These are phyloP conservation scores for Trifolium subterraneum DNA, from an alignment of 306 rosid genomes.

Conservation along the genomic window DNA sequence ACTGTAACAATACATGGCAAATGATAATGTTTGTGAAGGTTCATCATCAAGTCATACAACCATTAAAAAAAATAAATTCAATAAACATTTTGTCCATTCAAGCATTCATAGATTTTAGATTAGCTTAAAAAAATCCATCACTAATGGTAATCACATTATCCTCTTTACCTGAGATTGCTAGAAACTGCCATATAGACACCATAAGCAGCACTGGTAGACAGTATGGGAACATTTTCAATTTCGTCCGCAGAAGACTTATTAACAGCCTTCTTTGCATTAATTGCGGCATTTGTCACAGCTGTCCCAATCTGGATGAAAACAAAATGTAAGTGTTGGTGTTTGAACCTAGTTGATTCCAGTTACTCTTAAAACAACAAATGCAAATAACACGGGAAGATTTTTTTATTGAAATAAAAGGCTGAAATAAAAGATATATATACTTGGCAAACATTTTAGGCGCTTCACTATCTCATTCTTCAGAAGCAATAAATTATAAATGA, in stretches of 20 bases:
- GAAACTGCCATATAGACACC: slow-evolving; percentile 94
- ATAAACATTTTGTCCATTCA: slow-evolving; percentile 2
- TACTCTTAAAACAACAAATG: slow-evolving; percentile 2
- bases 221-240: slow-evolving; percentile 81
- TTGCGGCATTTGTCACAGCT: slow-evolving; percentile 79
- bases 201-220: slow-evolving; percentile 87
- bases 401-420: slow-evolving; percentile 12
- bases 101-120: slow-evolving; percentile 32
- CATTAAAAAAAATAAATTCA: background rate
- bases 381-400: slow-evolving; percentile 8
- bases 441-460: slow-evolving; percentile 15
- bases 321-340: slow-evolving; percentile 27
- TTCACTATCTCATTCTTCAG: slow-evolving; percentile 27
- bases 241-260: slow-evolving; percentile 71
- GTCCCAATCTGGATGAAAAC: slow-evolving; percentile 73
- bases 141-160: slow-evolving; percentile 20
- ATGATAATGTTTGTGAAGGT: background rate
- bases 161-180: slow-evolving; percentile 88
- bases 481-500: slow-evolving; percentile 18
- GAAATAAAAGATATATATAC: slow-evolving; percentile 11
- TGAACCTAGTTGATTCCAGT: slow-evolving; percentile 24
- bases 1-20: background rate
- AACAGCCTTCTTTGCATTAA: slow-evolving; percentile 74
- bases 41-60: slow-evolving; percentile 2
- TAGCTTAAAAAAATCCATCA: slow-evolving; percentile 18